Evolutionary conservation across 2,329 filamentous ascomycete species (phyloP).

Genomic region (Mycosphaerella arachidis): DNA sequence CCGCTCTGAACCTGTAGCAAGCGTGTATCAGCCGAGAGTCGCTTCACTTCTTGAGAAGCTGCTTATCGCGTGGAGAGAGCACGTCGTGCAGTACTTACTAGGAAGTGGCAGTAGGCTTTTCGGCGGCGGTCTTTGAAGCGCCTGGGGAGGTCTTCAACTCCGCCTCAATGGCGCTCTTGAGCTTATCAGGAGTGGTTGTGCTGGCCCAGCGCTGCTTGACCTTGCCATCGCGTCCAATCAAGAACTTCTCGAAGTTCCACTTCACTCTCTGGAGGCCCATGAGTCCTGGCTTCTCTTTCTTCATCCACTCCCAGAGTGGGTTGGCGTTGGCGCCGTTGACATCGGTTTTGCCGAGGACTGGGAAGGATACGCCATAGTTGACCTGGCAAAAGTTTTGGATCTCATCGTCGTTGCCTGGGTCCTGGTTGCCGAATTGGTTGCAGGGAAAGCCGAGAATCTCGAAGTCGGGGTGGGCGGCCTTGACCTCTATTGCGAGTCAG

Average conservation of each 20-base stretch:
- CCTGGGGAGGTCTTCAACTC: conserved; percentile 22
- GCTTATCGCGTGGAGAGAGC: not conserved
- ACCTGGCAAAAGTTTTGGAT: conserved; percentile 71
- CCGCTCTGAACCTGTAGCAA: not conserved
- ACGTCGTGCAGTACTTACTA: not conserved
- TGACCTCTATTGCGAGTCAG: conserved; percentile 45
- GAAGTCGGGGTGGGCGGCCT: conserved; percentile 67
- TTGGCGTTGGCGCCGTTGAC: conserved; percentile 83
- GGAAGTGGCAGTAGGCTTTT: conserved; percentile 14
- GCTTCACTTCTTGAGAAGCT: not conserved
- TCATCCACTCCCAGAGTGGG: conserved; percentile 74
- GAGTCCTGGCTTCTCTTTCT: conserved; percentile 68
- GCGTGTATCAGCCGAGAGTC: not conserved
- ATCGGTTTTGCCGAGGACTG: conserved; percentile 84
- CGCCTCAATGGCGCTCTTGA: conserved; percentile 56
- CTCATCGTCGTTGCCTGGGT: conserved; percentile 69
- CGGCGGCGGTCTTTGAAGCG: conserved; percentile 7
- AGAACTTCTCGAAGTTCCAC: conserved; percentile 99
- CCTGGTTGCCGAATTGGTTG: conserved; percentile 94
- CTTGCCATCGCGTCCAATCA: conserved; percentile 78
- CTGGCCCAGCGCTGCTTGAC: conserved; percentile 85
- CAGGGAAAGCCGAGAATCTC: conserved; percentile 92
- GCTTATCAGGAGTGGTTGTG: conserved; percentile 74
- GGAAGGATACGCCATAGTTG: conserved; percentile 93
- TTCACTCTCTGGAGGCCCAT: conserved; percentile 87